A percentile compares a stretch with the other conserved stretches of the same genome.
phyloP scores from a whole-genome alignment of 31 red algal species.

The Odonthalia washingtoniensis region DNA sequence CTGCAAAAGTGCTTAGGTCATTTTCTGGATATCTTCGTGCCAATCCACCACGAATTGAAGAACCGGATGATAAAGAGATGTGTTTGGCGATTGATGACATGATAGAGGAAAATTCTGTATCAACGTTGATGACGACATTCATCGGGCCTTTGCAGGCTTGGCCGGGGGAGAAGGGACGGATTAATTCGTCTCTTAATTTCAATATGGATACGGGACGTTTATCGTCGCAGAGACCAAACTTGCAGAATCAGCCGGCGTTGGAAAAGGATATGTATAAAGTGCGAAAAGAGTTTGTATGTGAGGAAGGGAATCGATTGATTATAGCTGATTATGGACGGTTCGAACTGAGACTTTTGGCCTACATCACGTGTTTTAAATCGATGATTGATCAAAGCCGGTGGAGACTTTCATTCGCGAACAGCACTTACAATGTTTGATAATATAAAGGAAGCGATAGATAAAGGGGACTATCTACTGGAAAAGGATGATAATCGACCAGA shows the following conservation, averaged over 20 bases:
- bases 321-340: slow-evolving; percentile 95
- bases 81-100: slow-evolving; percentile 79
- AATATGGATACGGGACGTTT: slow-evolving; percentile 96
- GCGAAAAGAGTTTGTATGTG: slow-evolving; percentile 83
- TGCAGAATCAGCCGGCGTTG: slow-evolving; percentile 95
- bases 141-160: slow-evolving; percentile 83
- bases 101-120: slow-evolving; percentile 69
- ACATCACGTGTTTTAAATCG: slow-evolving; percentile 86
- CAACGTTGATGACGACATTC: slow-evolving; percentile 80
- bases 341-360: slow-evolving; percentile 88
- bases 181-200: slow-evolving; percentile 91
- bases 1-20: slow-evolving; percentile 62
- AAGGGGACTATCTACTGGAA: slow-evolving; percentile 68
- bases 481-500: neutral
- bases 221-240: slow-evolving; percentile 85
- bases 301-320: slow-evolving; percentile 82
- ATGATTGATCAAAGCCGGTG: slow-evolving; percentile 93
- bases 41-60: slow-evolving; percentile 44
- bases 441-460: slow-evolving; percentile 71
- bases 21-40: slow-evolving; percentile 55
- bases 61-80: slow-evolving; percentile 47
- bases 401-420: slow-evolving; percentile 96
- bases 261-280: slow-evolving; percentile 93
- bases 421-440: slow-evolving; percentile 89
- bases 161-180: slow-evolving; percentile 73